Evolutionary conservation across 2,329 filamentous ascomycete genomes (phyloP).

Genomic region (Talaromyces albobiverticillius): DNA sequence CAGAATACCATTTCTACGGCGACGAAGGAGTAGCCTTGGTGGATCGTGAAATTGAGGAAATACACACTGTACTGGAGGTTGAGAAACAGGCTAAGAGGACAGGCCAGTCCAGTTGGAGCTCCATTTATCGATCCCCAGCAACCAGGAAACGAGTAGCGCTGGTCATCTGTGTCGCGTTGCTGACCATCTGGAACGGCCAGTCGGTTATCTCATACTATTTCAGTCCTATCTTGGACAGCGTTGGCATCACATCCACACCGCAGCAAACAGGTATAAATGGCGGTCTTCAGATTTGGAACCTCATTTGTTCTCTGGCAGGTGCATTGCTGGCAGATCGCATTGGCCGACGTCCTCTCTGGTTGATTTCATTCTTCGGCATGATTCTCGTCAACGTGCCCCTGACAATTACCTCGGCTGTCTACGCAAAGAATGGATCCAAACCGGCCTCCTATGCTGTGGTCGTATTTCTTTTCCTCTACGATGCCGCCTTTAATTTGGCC

Average conservation of each 20-base stretch:
- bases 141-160: background rate
- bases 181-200: constrained; percentile 4
- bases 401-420: background rate
- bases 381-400: background rate
- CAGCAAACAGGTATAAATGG: background rate
- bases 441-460: background rate
- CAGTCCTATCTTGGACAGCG: background rate
- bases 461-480: background rate
- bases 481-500: constrained; percentile 33
- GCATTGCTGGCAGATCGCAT: background rate
- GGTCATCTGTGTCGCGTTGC: background rate
- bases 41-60: constrained; percentile 30
- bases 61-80: constrained; percentile 29
- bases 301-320: background rate
- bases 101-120: constrained; percentile 40
- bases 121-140: constrained; percentile 39
- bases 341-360: background rate
- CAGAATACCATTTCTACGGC: constrained; percentile 56
- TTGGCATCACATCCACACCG: constrained; percentile 8
- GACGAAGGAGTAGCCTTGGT: constrained; percentile 29
- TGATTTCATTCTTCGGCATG: background rate
- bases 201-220: constrained; percentile 8
- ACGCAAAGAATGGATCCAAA: background rate
- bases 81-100: constrained; percentile 61
- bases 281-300: background rate